A percentile compares a stretch with the other conserved stretches of the same genome.
Evolutionary conservation across 805 yeast species (phyloP).

Genomic region (Ogataea nakhonphanomensis): DNA sequence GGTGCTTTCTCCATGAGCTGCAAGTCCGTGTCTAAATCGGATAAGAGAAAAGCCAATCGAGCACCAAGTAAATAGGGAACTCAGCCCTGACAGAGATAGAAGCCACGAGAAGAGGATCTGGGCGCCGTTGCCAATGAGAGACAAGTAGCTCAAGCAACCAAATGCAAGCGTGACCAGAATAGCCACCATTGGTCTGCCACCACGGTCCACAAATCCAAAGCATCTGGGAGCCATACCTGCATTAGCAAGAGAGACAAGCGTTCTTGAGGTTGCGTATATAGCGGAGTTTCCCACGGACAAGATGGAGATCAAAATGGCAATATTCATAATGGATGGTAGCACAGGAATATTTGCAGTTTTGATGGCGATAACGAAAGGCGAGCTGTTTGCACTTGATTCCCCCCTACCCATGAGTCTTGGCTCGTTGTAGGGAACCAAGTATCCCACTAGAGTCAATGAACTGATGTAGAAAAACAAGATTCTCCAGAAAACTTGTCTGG

Average conservation of each 20-base stretch:
- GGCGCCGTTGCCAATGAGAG: constrained; percentile 40
- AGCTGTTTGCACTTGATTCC: constrained; percentile 34
- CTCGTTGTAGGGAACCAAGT: constrained; percentile 45
- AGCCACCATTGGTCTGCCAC: constrained; percentile 49
- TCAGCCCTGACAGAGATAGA: constrained; percentile 46
- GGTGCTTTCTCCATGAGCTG: constrained; percentile 38
- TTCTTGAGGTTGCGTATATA: constrained; percentile 56
- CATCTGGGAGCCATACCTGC: constrained; percentile 43
- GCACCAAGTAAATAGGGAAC: constrained; percentile 48
- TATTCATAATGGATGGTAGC: constrained; percentile 40
- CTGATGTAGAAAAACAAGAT: constrained; percentile 44
- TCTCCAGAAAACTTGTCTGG: constrained; percentile 57
- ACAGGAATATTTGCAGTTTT: constrained; percentile 34
- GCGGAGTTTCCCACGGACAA: constrained; percentile 51
- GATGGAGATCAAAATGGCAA: constrained; percentile 39
- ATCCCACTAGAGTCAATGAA: constrained; percentile 42
- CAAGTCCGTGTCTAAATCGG: constrained; percentile 45
- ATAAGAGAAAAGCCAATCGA: constrained; percentile 43
- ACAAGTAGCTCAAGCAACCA: constrained; percentile 44
- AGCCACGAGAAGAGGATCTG: constrained; percentile 44
- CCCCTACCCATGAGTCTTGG: constrained; percentile 30
- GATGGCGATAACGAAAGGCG: constrained; percentile 50
- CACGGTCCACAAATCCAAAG: constrained; percentile 44
- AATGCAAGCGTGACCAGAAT: constrained; percentile 37
- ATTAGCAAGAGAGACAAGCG: constrained; percentile 44